phyloP scores from a whole-genome alignment of 768 basidiomycete species.

The Royoungia palumana region DNA sequence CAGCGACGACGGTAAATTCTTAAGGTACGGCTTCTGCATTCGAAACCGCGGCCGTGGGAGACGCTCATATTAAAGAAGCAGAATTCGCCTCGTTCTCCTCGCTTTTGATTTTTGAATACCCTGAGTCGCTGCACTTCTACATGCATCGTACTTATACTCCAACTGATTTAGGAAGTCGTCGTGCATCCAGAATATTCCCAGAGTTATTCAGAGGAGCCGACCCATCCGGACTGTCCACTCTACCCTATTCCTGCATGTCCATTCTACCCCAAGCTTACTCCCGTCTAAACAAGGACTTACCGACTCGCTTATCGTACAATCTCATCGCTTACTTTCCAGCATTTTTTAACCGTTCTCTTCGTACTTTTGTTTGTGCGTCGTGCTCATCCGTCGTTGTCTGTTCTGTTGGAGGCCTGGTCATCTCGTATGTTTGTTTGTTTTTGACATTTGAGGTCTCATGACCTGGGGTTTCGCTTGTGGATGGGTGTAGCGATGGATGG shows the following conservation, averaged over 20 bases:
- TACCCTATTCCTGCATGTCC: slow-evolving; percentile 24
- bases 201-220: slow-evolving; percentile 15
- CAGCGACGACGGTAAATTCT: slow-evolving; percentile 51
- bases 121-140: slow-evolving; percentile 2
- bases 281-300: slow-evolving; percentile 22
- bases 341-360: slow-evolving; percentile 8
- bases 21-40: slow-evolving; percentile 11
- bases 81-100: not conserved
- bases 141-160: slow-evolving; percentile 5
- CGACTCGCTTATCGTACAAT: slow-evolving; percentile 30
- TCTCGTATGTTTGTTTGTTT: slow-evolving; percentile 5
- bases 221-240: slow-evolving; percentile 20
- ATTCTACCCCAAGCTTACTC: slow-evolving; percentile 21
- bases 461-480: not conserved
- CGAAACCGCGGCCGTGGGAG: no score
- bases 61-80: no score
- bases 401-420: slow-evolving; percentile 1
- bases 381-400: slow-evolving; percentile 7
- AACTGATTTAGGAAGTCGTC: slow-evolving; percentile 25
- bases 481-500: not conserved
- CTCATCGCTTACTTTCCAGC: slow-evolving; percentile 26
- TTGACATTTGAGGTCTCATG: slow-evolving; percentile 1
- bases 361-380: slow-evolving; percentile 7
- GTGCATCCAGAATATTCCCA: slow-evolving; percentile 27
- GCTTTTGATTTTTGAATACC: slow-evolving; percentile 5